phyloP scores from a whole-genome alignment of 2,329 filamentous ascomycete genomes.

The Neofusicoccum ribis region DNA sequence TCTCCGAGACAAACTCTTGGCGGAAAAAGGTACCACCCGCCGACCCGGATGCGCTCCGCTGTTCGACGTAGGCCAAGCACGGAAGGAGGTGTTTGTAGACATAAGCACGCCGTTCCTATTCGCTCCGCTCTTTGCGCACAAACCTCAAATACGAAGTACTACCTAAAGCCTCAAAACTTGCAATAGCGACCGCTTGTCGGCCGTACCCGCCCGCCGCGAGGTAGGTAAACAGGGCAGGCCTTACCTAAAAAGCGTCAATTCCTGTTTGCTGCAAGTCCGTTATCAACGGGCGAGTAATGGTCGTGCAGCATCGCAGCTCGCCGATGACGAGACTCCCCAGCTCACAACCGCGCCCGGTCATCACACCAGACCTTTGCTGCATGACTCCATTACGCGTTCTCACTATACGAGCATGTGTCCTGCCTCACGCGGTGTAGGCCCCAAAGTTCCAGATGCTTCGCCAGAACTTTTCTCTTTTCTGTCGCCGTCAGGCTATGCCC shows the following conservation, averaged over 20 bases:
- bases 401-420: neutral
- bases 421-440: neutral
- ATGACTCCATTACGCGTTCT: neutral
- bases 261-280: neutral
- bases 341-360: neutral
- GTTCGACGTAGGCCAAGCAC: neutral
- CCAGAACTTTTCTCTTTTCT: neutral
- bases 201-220: neutral
- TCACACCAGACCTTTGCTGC: neutral
- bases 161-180: neutral
- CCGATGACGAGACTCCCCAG: neutral
- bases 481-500: neutral
- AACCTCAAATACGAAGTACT: neutral
- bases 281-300: neutral
- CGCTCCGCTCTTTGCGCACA: neutral
- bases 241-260: neutral
- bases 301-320: neutral
- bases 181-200: neutral
- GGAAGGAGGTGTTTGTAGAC: neutral
- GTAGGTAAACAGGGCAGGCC: neutral
- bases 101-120: neutral
- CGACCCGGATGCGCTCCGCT: neutral
- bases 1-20: constrained; percentile 5
- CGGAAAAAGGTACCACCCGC: neutral
- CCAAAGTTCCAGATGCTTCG: neutral